phyloP scores from a whole-genome alignment of 306 rosid genomes.

The Sechiopsis laciniata region DNA sequence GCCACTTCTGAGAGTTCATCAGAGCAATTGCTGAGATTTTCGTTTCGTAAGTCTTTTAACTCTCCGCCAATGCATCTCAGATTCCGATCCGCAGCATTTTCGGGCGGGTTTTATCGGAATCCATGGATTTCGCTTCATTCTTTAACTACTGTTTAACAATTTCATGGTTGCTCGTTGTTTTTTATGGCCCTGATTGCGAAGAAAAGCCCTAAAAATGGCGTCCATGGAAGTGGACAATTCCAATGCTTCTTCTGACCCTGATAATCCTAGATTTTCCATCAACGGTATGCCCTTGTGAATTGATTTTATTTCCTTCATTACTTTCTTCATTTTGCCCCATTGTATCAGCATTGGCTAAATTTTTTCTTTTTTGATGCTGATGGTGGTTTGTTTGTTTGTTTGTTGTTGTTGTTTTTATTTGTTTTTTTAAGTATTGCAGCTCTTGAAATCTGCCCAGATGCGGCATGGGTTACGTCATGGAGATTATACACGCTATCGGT shows the following conservation, averaged over 20 bases:
- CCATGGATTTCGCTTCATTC: constrained; percentile 3
- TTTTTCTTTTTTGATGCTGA: not conserved
- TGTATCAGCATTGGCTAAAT: not conserved
- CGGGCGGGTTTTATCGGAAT: not conserved
- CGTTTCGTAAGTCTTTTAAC: not conserved
- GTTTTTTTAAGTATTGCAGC: constrained; percentile 59
- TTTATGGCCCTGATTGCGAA: constrained; percentile 25
- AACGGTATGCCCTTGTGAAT: constrained; percentile 48
- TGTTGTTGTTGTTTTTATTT: not conserved
- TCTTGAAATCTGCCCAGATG: constrained; percentile 91
- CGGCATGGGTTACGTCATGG: constrained; percentile 93
- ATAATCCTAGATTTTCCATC: constrained; percentile 60
- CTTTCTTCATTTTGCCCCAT: not conserved
- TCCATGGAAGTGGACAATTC: constrained; percentile 75
- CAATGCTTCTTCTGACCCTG: constrained; percentile 49
- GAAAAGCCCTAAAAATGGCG: constrained; percentile 43
- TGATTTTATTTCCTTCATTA: not conserved
- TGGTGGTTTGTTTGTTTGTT: not conserved
- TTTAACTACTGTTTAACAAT: not conserved
- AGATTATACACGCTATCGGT: constrained; percentile 94
- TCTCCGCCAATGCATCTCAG: not conserved
- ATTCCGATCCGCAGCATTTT: constrained; percentile 6
- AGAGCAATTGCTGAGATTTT: not conserved
- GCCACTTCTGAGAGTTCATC: not conserved
- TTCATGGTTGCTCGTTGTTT: not conserved